These are phyloP conservation scores for Chytriomyces hyalinus DNA, from an alignment of 192 early-diverging fungal species.

Conservation along the genomic window DNA sequence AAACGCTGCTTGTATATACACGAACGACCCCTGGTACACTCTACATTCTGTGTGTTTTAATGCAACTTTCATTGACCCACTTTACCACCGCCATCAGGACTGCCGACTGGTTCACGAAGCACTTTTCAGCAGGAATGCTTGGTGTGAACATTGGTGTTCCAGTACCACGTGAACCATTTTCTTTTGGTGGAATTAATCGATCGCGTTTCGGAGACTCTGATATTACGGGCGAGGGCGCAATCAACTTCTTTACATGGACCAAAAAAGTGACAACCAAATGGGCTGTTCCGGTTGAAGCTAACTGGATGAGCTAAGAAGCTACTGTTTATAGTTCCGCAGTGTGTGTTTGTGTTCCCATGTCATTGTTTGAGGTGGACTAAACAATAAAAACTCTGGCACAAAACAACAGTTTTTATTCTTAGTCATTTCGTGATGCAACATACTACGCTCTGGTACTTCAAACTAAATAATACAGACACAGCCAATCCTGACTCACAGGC, in stretches of 20 bases:
- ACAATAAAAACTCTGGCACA: too few species aligned
- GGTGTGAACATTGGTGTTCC: slow-evolving; percentile 81
- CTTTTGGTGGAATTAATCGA: slow-evolving; percentile 77
- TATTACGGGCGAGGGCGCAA: slow-evolving; percentile 67
- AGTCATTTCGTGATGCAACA: too few species aligned
- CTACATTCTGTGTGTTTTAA: neutral
- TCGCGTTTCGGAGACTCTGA: slow-evolving; percentile 73
- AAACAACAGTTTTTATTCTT: too few species aligned
- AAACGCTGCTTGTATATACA: slow-evolving; percentile 43
- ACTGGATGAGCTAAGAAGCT: slow-evolving; percentile 35
- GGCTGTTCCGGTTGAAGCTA: slow-evolving; percentile 58
- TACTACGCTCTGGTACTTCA: too few species aligned
- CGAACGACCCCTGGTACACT: slow-evolving; percentile 19
- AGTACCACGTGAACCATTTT: slow-evolving; percentile 75
- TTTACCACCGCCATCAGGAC: slow-evolving; percentile 51
- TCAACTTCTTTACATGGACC: slow-evolving; percentile 76
- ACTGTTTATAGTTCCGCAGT: neutral
- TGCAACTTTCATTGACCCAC: slow-evolving; percentile 34
- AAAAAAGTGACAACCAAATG: slow-evolving; percentile 83
- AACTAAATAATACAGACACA: too few species aligned
- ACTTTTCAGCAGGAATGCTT: slow-evolving; percentile 79
- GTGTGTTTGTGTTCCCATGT: neutral
- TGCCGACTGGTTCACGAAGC: slow-evolving; percentile 71
- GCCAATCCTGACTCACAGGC: neutral
- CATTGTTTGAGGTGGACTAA: too few species aligned